Evolutionary conservation across 768 basidiomycete species (phyloP), one percentile per base, ranked within the genome.

Genomic region (Suillus cothurnatus): DNA sequence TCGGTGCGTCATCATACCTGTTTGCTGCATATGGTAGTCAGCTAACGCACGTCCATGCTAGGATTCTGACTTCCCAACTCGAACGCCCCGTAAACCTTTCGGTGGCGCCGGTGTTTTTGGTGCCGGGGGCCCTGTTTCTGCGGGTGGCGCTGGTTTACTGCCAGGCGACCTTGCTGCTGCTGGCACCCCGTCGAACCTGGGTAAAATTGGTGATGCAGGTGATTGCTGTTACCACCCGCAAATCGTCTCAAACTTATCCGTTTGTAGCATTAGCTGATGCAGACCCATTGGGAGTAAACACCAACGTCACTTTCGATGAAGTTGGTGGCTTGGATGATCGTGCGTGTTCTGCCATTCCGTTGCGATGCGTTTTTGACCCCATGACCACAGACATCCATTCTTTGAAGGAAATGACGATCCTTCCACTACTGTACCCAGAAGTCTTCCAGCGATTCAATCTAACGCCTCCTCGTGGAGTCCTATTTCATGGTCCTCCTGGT

Each of bases 401-500:
- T 9, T 80, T 99, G 65, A 99, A 98, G 79, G 97, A 99, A 75
- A 99, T 99, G 97, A 98, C 98, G 0, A 83, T 98, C 11, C 84
- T 99, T 0, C 97, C 97, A 2, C 81, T 99, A 0, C 80, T 98
- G 28, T 99, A 99, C 74, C 97, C 97, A 0, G 97, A 99, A 76
- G 88, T 99, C 17, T 99, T 99, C 74, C 94, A 96, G 69, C 88
- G 89, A 57, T 97, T 99, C 77, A 89, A 88, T 60, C 88, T 99
- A 45, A 98, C 95, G 0, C 97, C 97, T 49, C 97, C 97, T 2
- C 85, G 97, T 38, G 97, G 97, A 59, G 97, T 99, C 0, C 80
- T 99, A 26, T 97, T 99, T 78, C 97, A 99, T 73, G 97, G 97
- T 19, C 97, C 97, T 12, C 97, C 97, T 0, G 97, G 97, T n/a